These are phyloP conservation scores for Gillenia trifoliata DNA, from an alignment of 306 rosid species.

Conservation along the genomic window DNA sequence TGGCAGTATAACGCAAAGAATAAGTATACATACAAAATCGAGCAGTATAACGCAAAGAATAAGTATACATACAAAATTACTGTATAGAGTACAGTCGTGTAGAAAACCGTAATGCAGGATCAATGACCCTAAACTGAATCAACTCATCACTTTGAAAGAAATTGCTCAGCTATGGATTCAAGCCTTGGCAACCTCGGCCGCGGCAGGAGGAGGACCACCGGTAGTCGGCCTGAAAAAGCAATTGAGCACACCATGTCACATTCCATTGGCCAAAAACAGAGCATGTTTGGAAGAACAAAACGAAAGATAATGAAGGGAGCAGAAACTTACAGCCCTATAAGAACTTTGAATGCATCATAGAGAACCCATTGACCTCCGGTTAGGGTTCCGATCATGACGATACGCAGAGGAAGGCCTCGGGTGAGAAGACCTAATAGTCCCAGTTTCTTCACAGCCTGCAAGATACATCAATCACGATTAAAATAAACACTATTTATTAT, in stretches of 20 bases:
- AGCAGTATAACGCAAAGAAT: neutral
- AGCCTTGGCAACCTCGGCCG: constrained; percentile 16
- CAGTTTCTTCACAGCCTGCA: constrained; percentile 62
- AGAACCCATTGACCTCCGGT: constrained; percentile 68
- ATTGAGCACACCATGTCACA: neutral
- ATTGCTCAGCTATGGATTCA: constrained; percentile 17
- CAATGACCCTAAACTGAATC: neutral
- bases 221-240: constrained; percentile 57
- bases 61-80: neutral
- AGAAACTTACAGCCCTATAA: constrained; percentile 61
- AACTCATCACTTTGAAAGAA: neutral
- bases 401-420: constrained; percentile 82
- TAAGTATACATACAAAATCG: neutral
- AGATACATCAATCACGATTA: neutral
- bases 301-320: neutral
- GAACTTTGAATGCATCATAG: constrained; percentile 68
- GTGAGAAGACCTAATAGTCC: constrained; percentile 65
- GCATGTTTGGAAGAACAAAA: neutral
- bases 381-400: constrained; percentile 73
- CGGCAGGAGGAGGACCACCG: constrained; percentile 44
- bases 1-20: neutral
- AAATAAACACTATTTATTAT: neutral
- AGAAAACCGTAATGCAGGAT: neutral
- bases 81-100: too few species aligned
- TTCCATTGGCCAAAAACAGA: neutral